phyloP scores from a whole-genome alignment of 2,329 filamentous ascomycete genomes.

The Fusarium equiseti region DNA sequence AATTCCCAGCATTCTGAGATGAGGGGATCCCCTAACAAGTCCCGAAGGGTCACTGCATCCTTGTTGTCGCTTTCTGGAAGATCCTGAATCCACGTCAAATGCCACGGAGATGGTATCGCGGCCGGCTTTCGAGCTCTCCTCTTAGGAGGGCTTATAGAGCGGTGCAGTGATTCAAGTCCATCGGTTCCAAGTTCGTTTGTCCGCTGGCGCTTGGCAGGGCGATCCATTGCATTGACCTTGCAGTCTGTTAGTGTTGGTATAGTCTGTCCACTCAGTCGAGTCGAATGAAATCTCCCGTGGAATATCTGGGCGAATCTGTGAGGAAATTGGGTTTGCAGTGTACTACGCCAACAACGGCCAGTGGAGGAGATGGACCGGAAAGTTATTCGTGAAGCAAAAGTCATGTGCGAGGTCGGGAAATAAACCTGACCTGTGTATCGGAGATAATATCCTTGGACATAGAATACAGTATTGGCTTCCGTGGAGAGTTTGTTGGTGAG shows the following conservation, averaged over 20 bases:
- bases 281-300: neutral
- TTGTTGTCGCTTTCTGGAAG: conserved; percentile 70
- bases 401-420: conserved; percentile 33
- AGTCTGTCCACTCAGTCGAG: neutral
- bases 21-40: conserved; percentile 79
- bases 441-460: neutral
- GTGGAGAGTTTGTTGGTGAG: neutral
- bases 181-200: conserved; percentile 27
- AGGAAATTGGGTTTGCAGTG: neutral
- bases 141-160: conserved; percentile 62
- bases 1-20: conserved; percentile 80
- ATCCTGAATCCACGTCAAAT: conserved; percentile 76
- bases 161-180: conserved; percentile 48
- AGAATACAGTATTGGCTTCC: no score
- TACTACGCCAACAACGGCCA: neutral
- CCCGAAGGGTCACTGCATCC: conserved; percentile 73
- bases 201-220: conserved; percentile 50
- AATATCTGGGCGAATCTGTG: neutral
- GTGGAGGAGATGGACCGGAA: neutral
- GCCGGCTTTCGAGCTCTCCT: conserved; percentile 47
- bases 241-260: no score
- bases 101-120: conserved; percentile 72
- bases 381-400: neutral
- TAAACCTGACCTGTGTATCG: conserved; percentile 18
- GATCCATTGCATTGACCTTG: conserved; percentile 47